A percentile compares a stretch with the other conserved stretches of the same genome.
These are phyloP conservation scores for Linnemannia hyalina DNA, from an alignment of 192 early-diverging fungal genomes.

Conservation along the genomic window DNA sequence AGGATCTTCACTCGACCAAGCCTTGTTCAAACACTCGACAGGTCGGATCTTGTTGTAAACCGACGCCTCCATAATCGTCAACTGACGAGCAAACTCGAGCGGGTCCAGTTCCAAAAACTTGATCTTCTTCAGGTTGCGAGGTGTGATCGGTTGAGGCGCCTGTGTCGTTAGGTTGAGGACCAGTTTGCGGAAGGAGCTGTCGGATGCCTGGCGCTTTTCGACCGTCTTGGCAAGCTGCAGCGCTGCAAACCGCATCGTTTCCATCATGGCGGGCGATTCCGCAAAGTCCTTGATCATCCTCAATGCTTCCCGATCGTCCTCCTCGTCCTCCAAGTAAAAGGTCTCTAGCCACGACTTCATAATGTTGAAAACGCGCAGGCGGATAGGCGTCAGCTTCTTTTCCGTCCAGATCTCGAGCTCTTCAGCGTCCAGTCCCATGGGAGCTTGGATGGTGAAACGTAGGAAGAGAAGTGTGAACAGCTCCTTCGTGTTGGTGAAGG, in stretches of 20 bases:
- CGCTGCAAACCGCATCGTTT: conserved; percentile 70
- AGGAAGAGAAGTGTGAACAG: conserved; percentile 82
- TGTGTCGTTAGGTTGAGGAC: conserved; percentile 74
- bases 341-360: conserved; percentile 94
- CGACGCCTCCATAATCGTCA: conserved; percentile 89
- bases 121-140: conserved; percentile 81
- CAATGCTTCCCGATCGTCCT: conserved; percentile 69
- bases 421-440: conserved; percentile 69
- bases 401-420: conserved; percentile 87
- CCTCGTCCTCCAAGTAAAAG: conserved; percentile 82
- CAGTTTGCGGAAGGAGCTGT: conserved; percentile 72
- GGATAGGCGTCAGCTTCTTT: conserved; percentile 87
- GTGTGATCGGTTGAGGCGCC: conserved; percentile 83
- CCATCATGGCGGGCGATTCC: conserved; percentile 72
- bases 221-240: conserved; percentile 75
- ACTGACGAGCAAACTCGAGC: conserved; percentile 94
- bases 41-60: conserved; percentile 86
- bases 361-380: conserved; percentile 92
- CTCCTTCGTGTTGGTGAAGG: conserved; percentile 85
- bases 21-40: conserved; percentile 89
- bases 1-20: conserved; percentile 82
- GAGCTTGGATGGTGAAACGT: conserved; percentile 82
- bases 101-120: conserved; percentile 90
- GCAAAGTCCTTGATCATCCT: conserved; percentile 77
- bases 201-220: conserved; percentile 72